Conservation (phyloP, 208 protist species). For the Crithidia sp. region DNA sequence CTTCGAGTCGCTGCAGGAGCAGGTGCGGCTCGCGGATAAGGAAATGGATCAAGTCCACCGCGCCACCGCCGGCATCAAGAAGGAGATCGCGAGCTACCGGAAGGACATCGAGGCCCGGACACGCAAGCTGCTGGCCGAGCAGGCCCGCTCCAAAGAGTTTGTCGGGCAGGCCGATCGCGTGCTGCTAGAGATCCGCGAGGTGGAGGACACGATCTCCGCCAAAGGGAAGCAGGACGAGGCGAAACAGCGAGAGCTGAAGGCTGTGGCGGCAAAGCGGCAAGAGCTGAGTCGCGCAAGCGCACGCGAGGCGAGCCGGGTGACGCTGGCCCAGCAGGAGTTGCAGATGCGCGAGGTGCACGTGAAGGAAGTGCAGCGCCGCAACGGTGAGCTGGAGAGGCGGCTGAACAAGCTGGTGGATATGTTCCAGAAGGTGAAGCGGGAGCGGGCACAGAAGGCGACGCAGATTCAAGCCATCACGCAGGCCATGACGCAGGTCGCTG, state of each 20-base stretch:
- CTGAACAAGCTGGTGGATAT: constrained; percentile 72
- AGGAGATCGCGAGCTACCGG: constrained; percentile 64
- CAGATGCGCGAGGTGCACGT: constrained; percentile 79
- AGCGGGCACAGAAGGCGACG: constrained; percentile 92
- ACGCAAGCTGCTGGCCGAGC: constrained; percentile 86
- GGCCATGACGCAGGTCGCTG: constrained; percentile 93
- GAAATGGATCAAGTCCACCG: constrained; percentile 77
- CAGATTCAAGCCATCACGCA: constrained; percentile 94
- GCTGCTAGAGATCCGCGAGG: constrained; percentile 57
- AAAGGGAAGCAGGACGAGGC: constrained; percentile 73
- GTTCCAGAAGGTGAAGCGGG: constrained; percentile 93
- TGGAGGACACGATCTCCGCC: constrained; percentile 79
- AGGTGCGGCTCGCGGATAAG: constrained; percentile 66
- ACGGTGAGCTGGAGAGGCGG: constrained; percentile 76
- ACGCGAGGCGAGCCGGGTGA: constrained; percentile 75
- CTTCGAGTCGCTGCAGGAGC: constrained; percentile 47
- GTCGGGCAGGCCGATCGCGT: constrained; percentile 51
- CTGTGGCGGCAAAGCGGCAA: constrained; percentile 78
- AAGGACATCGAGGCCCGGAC: constrained; percentile 81
- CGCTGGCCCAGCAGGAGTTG: constrained; percentile 87
- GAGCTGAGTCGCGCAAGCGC: constrained; percentile 86
- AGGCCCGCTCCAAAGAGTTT: constrained; percentile 85
- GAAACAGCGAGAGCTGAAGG: constrained; percentile 68
- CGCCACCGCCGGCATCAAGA: constrained; percentile 38
- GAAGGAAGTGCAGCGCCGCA: constrained; percentile 60